Evolutionary conservation across 306 rosid genomes (phyloP), one percentile per base, ranked within the genome.

Genomic region (Dicorynia guianensis): DNA sequence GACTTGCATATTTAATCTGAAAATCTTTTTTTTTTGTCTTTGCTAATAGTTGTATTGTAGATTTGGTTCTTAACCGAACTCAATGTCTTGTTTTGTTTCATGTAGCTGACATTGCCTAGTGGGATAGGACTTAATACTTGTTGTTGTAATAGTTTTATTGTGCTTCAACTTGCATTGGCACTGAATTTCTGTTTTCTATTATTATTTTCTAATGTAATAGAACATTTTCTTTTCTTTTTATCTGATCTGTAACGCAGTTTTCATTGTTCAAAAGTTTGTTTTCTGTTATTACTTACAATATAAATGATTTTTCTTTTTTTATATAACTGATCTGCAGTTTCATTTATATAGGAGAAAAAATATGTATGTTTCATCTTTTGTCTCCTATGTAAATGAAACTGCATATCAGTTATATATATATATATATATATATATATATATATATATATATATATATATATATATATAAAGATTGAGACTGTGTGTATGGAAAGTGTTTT

Each of bases 1-100:
- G 19, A 6, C 30, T 56, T 71, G 49, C 76, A 14, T 40, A 54
- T 70, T 70, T 40, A 54, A 34, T 48, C 36, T 17, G 43, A 18
- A 2, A 0, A 17, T 2, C n/a, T 13, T 40, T 5, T 65, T 19
- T 11, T 63, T 63, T 10, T 17, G 12, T 63, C 33, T 63, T 36
- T 40, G 15, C 17, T 17, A 19, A 62, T 62, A 36, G 10, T 62
- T 62, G 15, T 42, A 36, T 19, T 25, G 30, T 25, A 25, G 30
- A 25, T 25, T 25, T 25, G 30, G 30, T 25, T 25, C 2, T 25
- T 25, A 25, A 25, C 30, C 30, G 2, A 25, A 25, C 2, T 1
- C 30, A 25, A 25, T 25, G 30, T n/a, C 30, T 25, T 1, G 1
- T 25, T 25, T 25, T 25, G 30, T 1, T 25, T 2, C 30, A 25